Base-by-base conservation (phyloP, 345 rosid species). In the Bretschneidera sinensis region DNA sequence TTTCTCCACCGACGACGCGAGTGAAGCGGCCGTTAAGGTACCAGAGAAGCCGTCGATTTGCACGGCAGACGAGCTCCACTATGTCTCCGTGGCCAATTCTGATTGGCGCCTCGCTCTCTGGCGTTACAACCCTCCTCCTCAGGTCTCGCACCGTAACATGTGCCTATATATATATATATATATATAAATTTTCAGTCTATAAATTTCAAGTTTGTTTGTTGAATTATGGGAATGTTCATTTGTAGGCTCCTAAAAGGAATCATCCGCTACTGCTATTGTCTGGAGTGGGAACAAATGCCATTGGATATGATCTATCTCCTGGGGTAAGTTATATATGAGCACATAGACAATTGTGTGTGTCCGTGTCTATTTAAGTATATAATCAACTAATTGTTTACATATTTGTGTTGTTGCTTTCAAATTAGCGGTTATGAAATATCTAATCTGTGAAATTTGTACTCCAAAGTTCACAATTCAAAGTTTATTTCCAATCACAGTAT, bases 1-100 rank as follows among this genome's bases (percentile, higher is more conserved):
- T 23, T 74, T 71, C 68, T 71, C 73, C 51, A 63, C 21, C 57
- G 51, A n/a, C 20, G 67, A 49, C 45, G 66, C n/a, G n/a, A n/a
- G n/a, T n/a, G n/a, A n/a, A n/a, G n/a, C n/a, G n/a, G n/a, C 71
- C 3, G 69, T 74, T 24, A 61, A 62, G 59, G 54, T 78, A 15
- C 24, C 69, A 0, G 78, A 83, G 24, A 92, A 87, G 70, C 99
- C 96, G 15, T 28, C 89, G 0, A 58, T 88, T 52, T 94, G 97
- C 59, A 90, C 96, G 21, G 96, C 99, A 34, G 99, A 94, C 66
- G 99, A 94, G 81, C 95, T 94, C 66, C 97, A 90, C 70, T 90
- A 83, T 62, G 91, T 86, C 54, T 63, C 92, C 43, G 76, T 85
- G 0, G 62, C 85, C 0, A 74, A 88, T 47, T 81, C 81, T 67